Evolutionary conservation across 1,139 yeast genomes (phyloP), one percentile per base, ranked within the genome.

Genomic region (Pichia sorboxylosa): DNA sequence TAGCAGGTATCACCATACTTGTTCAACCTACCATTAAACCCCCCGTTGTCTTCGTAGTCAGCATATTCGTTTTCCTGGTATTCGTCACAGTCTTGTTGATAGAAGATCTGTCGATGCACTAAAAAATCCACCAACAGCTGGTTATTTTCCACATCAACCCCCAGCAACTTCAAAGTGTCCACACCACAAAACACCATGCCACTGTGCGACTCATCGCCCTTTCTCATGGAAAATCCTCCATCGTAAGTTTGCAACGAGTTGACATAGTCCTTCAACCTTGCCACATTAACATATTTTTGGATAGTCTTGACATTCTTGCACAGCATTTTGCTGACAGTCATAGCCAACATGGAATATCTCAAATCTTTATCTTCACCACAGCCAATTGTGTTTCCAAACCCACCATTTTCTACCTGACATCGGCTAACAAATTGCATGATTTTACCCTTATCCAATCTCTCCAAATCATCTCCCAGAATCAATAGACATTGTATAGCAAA

Each of bases 1-100:
- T 90, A 90, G 57, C 98, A 90, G 0, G 95, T 81, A 53, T 90
- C 98, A 4, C 81, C 79, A 32, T 66, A 69, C 52, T 90, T 90
- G 51, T 85, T 84, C 17, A 72, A 73, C 31, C 98, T 63, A 1
- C 98, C 98, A 53, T 85, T 84, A 52, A 84, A 79, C 0, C 93
- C 94, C 2, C 96, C 96, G 21, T 47, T 49, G 43, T 69, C 78
- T n/a, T 56, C 61, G 0, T 43, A 43, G 26, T 61, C 64, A 41
- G 62, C 64, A 44, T 54, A 57, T 16, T 56, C 62, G 41, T 61
- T 60, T 9, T 47, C 48, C 4, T 42, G 40, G 29, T 41, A 46
- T 37, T 36, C 55, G 32, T 11, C 39, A 43, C 38, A 9, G 27
- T 40, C 49, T 7, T 43, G 53, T 17, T 38, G 40, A 33, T 40